Evolutionary conservation across 73 alveolate species (phyloP).

Genomic region (Diophrys appendiculata): DNA sequence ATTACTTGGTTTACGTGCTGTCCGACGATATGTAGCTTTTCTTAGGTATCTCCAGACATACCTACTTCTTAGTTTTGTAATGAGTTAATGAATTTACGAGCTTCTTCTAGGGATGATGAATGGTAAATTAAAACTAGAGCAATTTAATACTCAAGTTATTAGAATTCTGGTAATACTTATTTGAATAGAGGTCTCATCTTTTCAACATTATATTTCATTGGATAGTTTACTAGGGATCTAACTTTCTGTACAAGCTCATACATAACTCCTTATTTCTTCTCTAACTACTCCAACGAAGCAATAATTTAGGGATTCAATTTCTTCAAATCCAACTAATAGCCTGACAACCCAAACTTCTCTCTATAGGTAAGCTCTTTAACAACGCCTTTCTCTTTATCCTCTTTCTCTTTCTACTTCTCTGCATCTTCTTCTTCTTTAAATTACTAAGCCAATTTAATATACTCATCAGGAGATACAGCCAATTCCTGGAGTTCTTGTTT

Average conservation of each 20-base stretch:
- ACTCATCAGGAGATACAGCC: too few species aligned
- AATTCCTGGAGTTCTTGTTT: neutral
- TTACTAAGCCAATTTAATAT: neutral
- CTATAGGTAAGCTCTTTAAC: neutral
- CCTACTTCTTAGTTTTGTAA: neutral
- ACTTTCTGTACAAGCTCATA: constrained; percentile 22
- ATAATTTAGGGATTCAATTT: neutral
- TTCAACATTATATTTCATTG: constrained; percentile 38
- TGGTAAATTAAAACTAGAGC: constrained; percentile 43
- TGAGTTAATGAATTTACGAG: neutral
- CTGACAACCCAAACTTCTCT: too few species aligned
- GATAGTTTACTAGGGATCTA: constrained; percentile 13
- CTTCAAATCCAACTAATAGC: too few species aligned
- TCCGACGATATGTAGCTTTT: constrained; percentile 38
- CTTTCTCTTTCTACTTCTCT: neutral
- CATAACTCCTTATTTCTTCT: neutral
- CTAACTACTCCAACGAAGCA: neutral
- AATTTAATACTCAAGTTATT: constrained; percentile 26
- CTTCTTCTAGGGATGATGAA: constrained; percentile 35
- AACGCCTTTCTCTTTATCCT: neutral
- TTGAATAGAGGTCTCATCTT: constrained; percentile 53
- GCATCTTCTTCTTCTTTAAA: neutral
- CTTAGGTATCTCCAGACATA: constrained; percentile 4
- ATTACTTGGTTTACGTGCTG: constrained; percentile 48
- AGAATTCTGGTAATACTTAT: constrained; percentile 34